Percentiles rank a stretch among this genome's conserved stretches.
Conservation (phyloP, 164 flowering plant genomes). For the Kalanchoe fedtschenkoi region DNA sequence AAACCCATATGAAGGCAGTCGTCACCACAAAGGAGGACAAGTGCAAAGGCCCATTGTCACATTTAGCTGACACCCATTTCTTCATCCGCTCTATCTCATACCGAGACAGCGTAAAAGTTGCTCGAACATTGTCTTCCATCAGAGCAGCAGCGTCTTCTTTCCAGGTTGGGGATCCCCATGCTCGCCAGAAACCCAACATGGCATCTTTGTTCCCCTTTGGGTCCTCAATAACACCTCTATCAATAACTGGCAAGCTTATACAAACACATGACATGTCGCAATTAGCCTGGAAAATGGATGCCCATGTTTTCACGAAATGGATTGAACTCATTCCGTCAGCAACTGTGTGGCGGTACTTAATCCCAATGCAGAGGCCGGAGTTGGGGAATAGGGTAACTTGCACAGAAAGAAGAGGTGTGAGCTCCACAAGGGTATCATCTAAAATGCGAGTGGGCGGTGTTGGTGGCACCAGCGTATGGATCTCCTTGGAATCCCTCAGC, state of each 20-base stretch:
- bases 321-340: slow-evolving; percentile 20
- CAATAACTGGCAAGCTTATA: neutral
- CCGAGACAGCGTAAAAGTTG: slow-evolving; percentile 19
- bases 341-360: slow-evolving; percentile 14
- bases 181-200: slow-evolving; percentile 5
- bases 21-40: slow-evolving; percentile 21
- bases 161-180: neutral
- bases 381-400: slow-evolving; percentile 23
- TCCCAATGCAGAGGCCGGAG: slow-evolving; percentile 19
- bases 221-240: slow-evolving; percentile 10
- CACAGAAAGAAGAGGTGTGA: slow-evolving; percentile 18
- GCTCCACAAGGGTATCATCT: neutral
- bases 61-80: slow-evolving; percentile 4
- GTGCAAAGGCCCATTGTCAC: neutral
- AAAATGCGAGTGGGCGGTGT: neutral
- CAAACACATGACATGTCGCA: neutral
- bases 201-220: slow-evolving; percentile 6
- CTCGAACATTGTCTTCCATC: slow-evolving; percentile 10
- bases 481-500: slow-evolving; percentile 5
- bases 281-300: slow-evolving; percentile 7
- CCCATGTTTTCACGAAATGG: slow-evolving; percentile 32
- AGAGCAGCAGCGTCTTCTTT: neutral
- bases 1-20: slow-evolving; percentile 31
- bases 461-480: slow-evolving; percentile 11
- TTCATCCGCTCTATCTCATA: slow-evolving; percentile 16